Evolutionary conservation across 768 basidiomycete species (phyloP), one percentile per base, ranked within the genome.

Genomic region (Termitomyces sp.): DNA sequence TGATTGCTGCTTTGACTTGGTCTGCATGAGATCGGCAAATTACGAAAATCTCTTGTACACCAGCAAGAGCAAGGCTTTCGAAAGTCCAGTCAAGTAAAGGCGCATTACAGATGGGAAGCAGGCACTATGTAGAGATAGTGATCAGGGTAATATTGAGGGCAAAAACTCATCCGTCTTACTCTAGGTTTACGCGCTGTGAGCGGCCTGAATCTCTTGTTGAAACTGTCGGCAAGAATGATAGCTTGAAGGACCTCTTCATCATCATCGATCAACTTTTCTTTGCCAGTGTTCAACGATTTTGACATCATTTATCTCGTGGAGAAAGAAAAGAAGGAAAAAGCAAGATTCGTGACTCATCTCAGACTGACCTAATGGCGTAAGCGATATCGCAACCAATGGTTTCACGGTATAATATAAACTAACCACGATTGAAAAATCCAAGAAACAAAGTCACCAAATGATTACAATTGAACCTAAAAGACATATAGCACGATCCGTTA

Each of bases 71-170:
- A 36, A 99, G 82, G 69, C 90, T 90, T 69, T 99, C 97, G 59
- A 98, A 87, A 3, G 97, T 98, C 94, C 96, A 98, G 65, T 93
- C 92, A 35, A 99, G 79, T 32, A 99, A 74, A 4, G 94, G 89
- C 0, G 90, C 89, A 71, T 98, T 98, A 74, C 94, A 94, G 63
- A 98, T 83, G 1, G 96, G 97, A 24, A 98, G 78, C 11, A 98
- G 80, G 71, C 92, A 95, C 92, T 95, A 44, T 9, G 16, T 33
- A 43, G 60, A 63, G 61, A 46, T 59, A 49, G 58, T 59, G 45
- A 57, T 55, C 52, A 52, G 59, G 59, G 56, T 36, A 52, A n/a
- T n/a, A 43, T 49, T 35, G 57, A 24, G 54, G 51, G 54, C 55
- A 30, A 40, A 28, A 45, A 49, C 50, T 55, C 54, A 45, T 35